Evolutionary conservation across 164 flowering plant species (phyloP), one percentile per base, ranked within the genome.

Genomic region (Cinnamomum micranthum): DNA sequence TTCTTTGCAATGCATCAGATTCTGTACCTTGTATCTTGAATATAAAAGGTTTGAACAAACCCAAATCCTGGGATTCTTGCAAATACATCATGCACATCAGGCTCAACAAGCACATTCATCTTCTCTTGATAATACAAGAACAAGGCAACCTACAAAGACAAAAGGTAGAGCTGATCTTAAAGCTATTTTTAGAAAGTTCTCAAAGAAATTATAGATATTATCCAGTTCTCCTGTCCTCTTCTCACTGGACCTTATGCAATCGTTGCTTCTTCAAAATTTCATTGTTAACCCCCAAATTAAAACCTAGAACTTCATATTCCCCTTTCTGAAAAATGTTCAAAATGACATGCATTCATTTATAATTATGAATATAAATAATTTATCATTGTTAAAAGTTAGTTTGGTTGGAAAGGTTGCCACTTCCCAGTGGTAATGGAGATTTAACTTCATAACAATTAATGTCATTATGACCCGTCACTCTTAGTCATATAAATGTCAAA

Each of bases 61-160:
- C 99, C 99, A 84, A 93, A 95, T 52, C 99, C 99, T 24, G 99
- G 98, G 70, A 93, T 92, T 84, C 98, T 91, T 41, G 99, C 97
- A 89, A 95, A 93, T 80, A 91, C 82, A 80, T 95, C 99, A 84
- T 95, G 99, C 73, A 95, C 92, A 70, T 95, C 97, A 59, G 99
- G 99, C 84, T 95, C 99, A 68, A 95, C 98, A 81, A 95, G 93
- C 73, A 95, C 90, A 78, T 87, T 92, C 99, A 95, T 93, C 72
- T 90, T 91, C 86, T 95, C 98, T 87, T 95, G 90, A 84, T 93
- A 71, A 83, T 91, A 82, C 84, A 95, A 83, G 87, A 87, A 95
- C 73, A 90, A 86, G 24, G 97, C 98, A 78, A 88, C 97, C 98
- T 95, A 83, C 78, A 83, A 67, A 78, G n/a, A 60, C 24, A 65